These are phyloP conservation scores for Xerocomus cyaneibrunnescens DNA, from an alignment of 1,284 basidiomycete species.

Conservation along the genomic window DNA sequence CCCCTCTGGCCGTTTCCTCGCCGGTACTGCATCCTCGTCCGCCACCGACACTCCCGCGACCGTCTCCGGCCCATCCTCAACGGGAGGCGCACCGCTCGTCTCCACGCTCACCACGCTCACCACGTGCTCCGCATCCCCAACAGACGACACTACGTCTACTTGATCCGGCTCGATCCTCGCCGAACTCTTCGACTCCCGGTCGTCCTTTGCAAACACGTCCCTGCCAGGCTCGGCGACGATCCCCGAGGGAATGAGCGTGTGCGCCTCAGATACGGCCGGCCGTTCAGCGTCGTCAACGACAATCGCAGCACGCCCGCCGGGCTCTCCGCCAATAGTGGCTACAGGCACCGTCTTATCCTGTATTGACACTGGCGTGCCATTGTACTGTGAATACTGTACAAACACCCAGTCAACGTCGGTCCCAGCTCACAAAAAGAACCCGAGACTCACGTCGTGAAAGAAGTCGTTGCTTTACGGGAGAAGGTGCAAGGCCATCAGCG, in stretches of 20 bases:
- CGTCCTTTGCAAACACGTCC: constrained; percentile 56
- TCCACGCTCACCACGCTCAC: constrained; percentile 17
- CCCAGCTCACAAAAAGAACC: background rate
- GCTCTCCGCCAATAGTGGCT: constrained; percentile 48
- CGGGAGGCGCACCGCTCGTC: background rate
- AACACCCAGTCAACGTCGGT: background rate
- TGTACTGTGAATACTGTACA: constrained; percentile 55
- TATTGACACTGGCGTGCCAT: constrained; percentile 37
- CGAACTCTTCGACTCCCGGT: constrained; percentile 34
- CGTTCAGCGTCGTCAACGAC: constrained; percentile 42
- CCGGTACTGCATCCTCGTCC: background rate
- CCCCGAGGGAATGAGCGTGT: constrained; percentile 46
- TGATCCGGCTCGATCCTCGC: background rate
- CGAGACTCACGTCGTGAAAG: constrained; percentile 52
- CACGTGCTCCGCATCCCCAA: constrained; percentile 11
- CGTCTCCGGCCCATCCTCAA: background rate
- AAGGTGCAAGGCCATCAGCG: background rate
- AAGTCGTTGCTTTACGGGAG: constrained; percentile 57
- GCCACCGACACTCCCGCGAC: background rate
- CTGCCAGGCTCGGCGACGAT: constrained; percentile 64
- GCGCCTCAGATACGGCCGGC: constrained; percentile 17
- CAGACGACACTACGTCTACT: background rate
- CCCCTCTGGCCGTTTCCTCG: constrained; percentile 29
- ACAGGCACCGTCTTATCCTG: constrained; percentile 40
- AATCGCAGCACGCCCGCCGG: constrained; percentile 45